These are phyloP conservation scores for Kwoniella sp. DNA, from an alignment of 768 basidiomycete genomes.

Conservation along the genomic window DNA sequence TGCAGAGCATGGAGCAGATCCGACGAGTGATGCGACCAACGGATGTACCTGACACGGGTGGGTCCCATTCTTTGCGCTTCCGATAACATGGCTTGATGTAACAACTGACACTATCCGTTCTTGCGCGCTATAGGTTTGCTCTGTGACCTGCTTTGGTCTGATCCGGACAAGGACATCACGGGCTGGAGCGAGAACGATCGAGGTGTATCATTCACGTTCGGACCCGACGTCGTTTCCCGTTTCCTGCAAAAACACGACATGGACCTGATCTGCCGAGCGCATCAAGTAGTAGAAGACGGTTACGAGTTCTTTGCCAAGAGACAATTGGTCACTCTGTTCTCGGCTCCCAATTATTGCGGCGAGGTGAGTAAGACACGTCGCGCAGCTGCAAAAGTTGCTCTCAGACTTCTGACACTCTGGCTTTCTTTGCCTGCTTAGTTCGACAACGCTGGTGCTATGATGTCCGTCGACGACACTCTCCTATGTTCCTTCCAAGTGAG, in stretches of 20 bases:
- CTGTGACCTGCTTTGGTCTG: conserved; percentile 97
- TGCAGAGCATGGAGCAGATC: conserved; percentile 99
- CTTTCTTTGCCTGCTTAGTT: conserved; percentile 71
- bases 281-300: conserved; percentile 98
- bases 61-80: conserved; percentile 36
- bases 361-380: conserved; percentile 43
- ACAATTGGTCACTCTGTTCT: conserved; percentile 94
- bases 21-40: conserved; percentile 98
- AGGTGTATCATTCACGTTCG: conserved; percentile 98
- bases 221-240: conserved; percentile 94
- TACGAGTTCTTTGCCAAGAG: conserved; percentile 99
- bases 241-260: conserved; percentile 99
- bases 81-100: neutral
- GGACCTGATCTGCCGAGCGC: conserved; percentile 97
- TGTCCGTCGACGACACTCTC: conserved; percentile 97
- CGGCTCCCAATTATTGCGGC: conserved; percentile 69
- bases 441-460: conserved; percentile 99
- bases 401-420: too few relatives aligned
- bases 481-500: conserved; percentile 96
- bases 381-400: neutral
- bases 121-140: conserved; percentile 67
- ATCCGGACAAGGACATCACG: conserved; percentile 98
- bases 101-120: neutral
- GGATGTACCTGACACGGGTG: conserved; percentile 97
- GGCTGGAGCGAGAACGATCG: conserved; percentile 99